Evolutionary conservation across 2,329 filamentous ascomycete species (phyloP).

Genomic region (Microsporum canis): DNA sequence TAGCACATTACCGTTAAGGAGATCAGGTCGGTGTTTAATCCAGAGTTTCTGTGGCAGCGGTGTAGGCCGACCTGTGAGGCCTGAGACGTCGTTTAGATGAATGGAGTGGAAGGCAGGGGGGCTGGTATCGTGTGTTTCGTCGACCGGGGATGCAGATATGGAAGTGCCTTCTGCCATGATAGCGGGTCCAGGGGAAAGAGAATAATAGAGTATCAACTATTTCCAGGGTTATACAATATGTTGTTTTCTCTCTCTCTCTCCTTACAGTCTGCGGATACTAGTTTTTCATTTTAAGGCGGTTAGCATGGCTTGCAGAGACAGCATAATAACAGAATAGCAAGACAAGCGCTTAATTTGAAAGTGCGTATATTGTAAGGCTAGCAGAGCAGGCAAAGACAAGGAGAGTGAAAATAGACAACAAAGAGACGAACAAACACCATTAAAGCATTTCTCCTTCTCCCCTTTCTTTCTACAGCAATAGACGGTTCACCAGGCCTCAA

Average conservation of each 20-base stretch:
- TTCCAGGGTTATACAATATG: background rate
- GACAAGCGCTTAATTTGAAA: background rate
- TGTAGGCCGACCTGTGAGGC: background rate
- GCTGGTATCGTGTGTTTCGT: background rate
- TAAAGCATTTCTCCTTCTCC: background rate
- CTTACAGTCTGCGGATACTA: background rate
- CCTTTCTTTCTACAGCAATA: background rate
- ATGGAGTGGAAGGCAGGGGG: background rate
- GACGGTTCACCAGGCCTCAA: background rate
- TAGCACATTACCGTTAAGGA: background rate
- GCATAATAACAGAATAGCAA: background rate
- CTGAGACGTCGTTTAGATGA: constrained; percentile 1
- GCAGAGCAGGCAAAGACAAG: background rate
- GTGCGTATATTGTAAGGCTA: background rate
- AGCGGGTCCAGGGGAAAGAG: background rate
- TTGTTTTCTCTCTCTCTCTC: background rate
- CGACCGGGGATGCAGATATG: constrained; percentile 1
- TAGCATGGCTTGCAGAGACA: background rate
- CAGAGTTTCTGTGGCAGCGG: background rate
- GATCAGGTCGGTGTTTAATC: background rate
- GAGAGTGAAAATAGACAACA: background rate
- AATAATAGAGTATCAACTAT: background rate
- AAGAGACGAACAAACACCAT: background rate
- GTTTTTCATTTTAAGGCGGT: background rate
- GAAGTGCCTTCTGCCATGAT: constrained; percentile 3